phyloP scores from a whole-genome alignment of 345 rosid genomes.

The Sonneratia caseolaris region DNA sequence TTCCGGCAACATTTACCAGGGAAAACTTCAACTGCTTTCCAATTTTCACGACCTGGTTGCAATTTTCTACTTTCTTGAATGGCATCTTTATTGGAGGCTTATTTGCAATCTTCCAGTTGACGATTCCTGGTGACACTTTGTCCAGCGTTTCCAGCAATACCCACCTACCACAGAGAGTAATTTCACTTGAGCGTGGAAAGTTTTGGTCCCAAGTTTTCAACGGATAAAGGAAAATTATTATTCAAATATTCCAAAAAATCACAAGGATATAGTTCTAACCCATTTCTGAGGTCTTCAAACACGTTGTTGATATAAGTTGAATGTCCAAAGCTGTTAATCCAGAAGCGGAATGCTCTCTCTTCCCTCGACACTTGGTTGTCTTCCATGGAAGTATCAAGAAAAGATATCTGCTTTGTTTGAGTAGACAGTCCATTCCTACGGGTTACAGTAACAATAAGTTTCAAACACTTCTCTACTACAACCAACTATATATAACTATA shows the following conservation, averaged over 20 bases:
- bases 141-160: slow-evolving; percentile 84
- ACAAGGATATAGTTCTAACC: slow-evolving; percentile 36
- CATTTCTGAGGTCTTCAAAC: slow-evolving; percentile 96
- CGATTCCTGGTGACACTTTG: slow-evolving; percentile 89
- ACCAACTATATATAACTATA: too few relatives aligned
- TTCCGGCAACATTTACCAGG: slow-evolving; percentile 91
- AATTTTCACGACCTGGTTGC: slow-evolving; percentile 88
- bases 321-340: slow-evolving; percentile 92
- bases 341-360: slow-evolving; percentile 90
- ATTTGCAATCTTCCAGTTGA: slow-evolving; percentile 86
- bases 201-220: background rate
- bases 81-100: slow-evolving; percentile 95
- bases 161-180: slow-evolving; percentile 51
- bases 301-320: slow-evolving; percentile 66
- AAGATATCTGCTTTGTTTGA: slow-evolving; percentile 70
- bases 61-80: slow-evolving; percentile 93
- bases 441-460: background rate
- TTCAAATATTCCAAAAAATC: background rate
- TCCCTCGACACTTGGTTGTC: slow-evolving; percentile 87
- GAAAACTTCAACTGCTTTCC: slow-evolving; percentile 96
- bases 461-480: background rate
- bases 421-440: slow-evolving; percentile 91
- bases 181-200: slow-evolving; percentile 4
- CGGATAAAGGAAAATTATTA: background rate
- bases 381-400: slow-evolving; percentile 67